Evolutionary conservation across 2,329 filamentous ascomycete genomes (phyloP).

Genomic region (Seiridium unicorne): DNA sequence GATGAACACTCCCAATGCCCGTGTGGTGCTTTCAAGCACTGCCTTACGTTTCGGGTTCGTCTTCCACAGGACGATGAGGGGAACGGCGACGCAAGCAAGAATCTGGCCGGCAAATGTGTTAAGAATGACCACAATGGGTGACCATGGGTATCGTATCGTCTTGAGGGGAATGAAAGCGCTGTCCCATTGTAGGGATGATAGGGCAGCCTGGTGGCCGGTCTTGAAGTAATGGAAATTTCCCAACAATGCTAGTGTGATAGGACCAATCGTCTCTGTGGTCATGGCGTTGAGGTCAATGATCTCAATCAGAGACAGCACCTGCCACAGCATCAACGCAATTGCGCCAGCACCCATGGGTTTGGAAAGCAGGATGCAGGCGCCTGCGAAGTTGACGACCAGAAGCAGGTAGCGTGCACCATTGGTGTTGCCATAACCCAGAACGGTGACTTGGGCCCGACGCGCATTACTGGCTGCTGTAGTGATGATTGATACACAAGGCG

Average conservation of each 20-base stretch:
- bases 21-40: slow-evolving; percentile 67
- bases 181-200: slow-evolving; percentile 94
- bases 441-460: slow-evolving; percentile 61
- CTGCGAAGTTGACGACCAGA: slow-evolving; percentile 74
- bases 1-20: slow-evolving; percentile 71
- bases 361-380: slow-evolving; percentile 75
- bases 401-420: slow-evolving; percentile 88
- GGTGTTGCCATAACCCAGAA: slow-evolving; percentile 90
- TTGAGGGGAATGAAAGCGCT: slow-evolving; percentile 86
- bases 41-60: slow-evolving; percentile 70
- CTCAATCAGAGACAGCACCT: slow-evolving; percentile 77
- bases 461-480: slow-evolving; percentile 39
- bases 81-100: slow-evolving; percentile 74
- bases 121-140: slow-evolving; percentile 73
- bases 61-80: slow-evolving; percentile 87
- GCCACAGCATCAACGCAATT: slow-evolving; percentile 80
- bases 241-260: slow-evolving; percentile 80
- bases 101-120: slow-evolving; percentile 93
- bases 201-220: slow-evolving; percentile 89
- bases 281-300: slow-evolving; percentile 60
- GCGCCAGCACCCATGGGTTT: slow-evolving; percentile 94
- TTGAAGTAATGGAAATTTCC: slow-evolving; percentile 97
- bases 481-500: slow-evolving; percentile 77
- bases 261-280: slow-evolving; percentile 72
- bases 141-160: slow-evolving; percentile 84